Evolutionary conservation across 2,329 filamentous ascomycete species (phyloP).

Genomic region (Botrytis tulipae): DNA sequence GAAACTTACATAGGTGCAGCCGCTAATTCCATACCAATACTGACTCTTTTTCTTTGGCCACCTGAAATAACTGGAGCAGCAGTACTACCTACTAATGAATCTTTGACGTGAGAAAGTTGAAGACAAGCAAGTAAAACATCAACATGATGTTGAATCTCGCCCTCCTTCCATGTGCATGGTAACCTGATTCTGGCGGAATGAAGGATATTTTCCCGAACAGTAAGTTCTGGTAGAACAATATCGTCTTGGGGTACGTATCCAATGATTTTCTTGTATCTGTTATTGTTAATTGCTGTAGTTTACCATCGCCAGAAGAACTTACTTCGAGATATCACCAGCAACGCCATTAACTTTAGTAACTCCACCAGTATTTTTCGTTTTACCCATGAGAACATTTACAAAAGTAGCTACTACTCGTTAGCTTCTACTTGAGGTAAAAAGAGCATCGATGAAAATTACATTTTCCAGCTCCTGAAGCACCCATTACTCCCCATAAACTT

Average conservation of each 20-base stretch:
- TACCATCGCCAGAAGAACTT: not conserved
- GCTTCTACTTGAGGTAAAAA: not conserved
- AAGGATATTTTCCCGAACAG: slow-evolving; percentile 60
- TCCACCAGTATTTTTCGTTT: slow-evolving; percentile 51
- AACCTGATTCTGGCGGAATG: slow-evolving; percentile 56
- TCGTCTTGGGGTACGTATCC: slow-evolving; percentile 63
- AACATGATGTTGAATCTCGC: slow-evolving; percentile 53
- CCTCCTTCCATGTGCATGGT: slow-evolving; percentile 50
- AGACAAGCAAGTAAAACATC: slow-evolving; percentile 55
- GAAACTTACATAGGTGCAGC: slow-evolving; percentile 48
- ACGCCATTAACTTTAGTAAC: slow-evolving; percentile 50
- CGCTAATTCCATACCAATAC: slow-evolving; percentile 59
- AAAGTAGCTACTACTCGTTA: slow-evolving; percentile 46
- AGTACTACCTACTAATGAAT: slow-evolving; percentile 55
- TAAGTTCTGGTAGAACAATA: slow-evolving; percentile 57
- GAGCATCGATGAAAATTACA: slow-evolving; percentile 33
- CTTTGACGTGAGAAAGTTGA: slow-evolving; percentile 39
- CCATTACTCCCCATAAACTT: slow-evolving; percentile 58
- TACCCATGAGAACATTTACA: slow-evolving; percentile 61
- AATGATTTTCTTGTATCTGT: slow-evolving; percentile 56
- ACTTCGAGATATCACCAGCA: slow-evolving; percentile 35
- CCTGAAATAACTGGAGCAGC: slow-evolving; percentile 61
- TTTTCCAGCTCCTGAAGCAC: slow-evolving; percentile 58
- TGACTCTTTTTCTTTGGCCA: slow-evolving; percentile 60
- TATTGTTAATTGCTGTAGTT: slow-evolving; percentile 16